Percentiles rank a stretch among this genome's conserved stretches.
phyloP scores from a whole-genome alignment of 2,329 filamentous ascomycete species.

The Xylaria sp. region DNA sequence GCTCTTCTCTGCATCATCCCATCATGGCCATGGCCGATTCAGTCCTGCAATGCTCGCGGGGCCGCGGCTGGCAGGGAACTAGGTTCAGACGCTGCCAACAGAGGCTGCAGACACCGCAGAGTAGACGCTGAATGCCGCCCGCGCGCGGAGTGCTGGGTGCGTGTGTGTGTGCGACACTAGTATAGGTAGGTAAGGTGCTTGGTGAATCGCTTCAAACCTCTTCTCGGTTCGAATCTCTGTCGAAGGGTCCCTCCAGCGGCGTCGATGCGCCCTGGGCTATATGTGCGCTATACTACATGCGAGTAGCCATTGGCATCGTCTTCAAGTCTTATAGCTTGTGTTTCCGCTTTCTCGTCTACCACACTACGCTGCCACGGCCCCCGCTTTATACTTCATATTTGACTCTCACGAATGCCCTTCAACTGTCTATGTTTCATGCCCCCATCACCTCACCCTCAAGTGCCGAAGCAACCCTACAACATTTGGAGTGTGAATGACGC shows the following conservation, averaged over 20 bases:
- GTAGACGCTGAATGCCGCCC: slow-evolving; percentile 26
- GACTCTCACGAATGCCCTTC: slow-evolving; percentile 34
- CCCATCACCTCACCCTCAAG: slow-evolving; percentile 28
- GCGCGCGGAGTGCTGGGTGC: too few species aligned
- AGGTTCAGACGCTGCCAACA: slow-evolving; percentile 29
- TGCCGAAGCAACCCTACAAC: slow-evolving; percentile 30
- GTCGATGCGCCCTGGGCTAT: slow-evolving; percentile 23
- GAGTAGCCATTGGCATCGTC: slow-evolving; percentile 21
- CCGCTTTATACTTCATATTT: slow-evolving; percentile 42
- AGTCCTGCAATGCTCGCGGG: slow-evolving; percentile 24
- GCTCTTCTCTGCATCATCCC: slow-evolving; percentile 24
- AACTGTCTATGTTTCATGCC: slow-evolving; percentile 33
- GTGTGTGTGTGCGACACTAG: background rate
- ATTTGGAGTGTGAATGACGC: slow-evolving; percentile 30
- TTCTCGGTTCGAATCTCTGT: slow-evolving; percentile 16
- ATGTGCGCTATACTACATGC: slow-evolving; percentile 33
- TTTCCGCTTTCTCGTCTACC: slow-evolving; percentile 28
- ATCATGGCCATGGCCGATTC: slow-evolving; percentile 26
- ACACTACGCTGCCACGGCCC: slow-evolving; percentile 16
- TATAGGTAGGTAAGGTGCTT: slow-evolving; percentile 20
- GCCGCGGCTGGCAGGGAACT: slow-evolving; percentile 27
- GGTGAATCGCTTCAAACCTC: slow-evolving; percentile 26
- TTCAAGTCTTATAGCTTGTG: slow-evolving; percentile 26
- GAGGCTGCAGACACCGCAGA: background rate
- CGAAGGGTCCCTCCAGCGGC: slow-evolving; percentile 26